These are phyloP conservation scores for Saccharomyces hybrid DNA, from an alignment of 1,139 yeast species.

Conservation along the genomic window DNA sequence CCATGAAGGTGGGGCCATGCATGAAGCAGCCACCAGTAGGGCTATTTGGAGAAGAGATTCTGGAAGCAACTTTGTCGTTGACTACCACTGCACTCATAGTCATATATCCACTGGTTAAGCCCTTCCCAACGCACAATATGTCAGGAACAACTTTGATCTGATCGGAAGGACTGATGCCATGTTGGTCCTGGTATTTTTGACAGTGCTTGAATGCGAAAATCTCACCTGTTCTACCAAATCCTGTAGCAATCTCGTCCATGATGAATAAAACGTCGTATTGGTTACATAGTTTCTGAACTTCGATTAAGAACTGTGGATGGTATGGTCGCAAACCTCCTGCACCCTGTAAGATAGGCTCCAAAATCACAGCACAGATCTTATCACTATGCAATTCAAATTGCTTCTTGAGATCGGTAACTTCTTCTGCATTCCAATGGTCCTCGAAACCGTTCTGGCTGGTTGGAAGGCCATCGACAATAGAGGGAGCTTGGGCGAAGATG, in stretches of 20 bases:
- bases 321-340: conserved; percentile 35
- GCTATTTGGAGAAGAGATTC: conserved; percentile 11
- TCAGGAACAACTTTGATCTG: conserved; percentile 30
- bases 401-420: conserved; percentile 24
- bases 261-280: conserved; percentile 30
- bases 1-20: conserved; percentile 37
- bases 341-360: conserved; percentile 36
- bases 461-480: conserved; percentile 15
- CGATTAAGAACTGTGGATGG: conserved; percentile 29
- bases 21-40: conserved; percentile 20
- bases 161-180: conserved; percentile 7
- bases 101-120: conserved; percentile 32
- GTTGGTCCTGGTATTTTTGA: conserved; percentile 10
- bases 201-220: conserved; percentile 31
- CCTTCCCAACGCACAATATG: conserved; percentile 30
- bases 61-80: conserved; percentile 17
- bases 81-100: conserved; percentile 31
- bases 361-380: conserved; percentile 32
- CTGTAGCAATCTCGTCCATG: conserved; percentile 34
- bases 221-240: conserved; percentile 33
- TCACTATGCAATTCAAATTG: conserved; percentile 23
- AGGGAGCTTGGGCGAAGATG: conserved; percentile 28
- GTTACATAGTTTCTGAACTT: conserved; percentile 30
- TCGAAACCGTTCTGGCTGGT: conserved; percentile 7
- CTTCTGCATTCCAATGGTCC: conserved; percentile 13